Conservation (phyloP, 1,139 yeast species). For the Pichia sp. region DNA sequence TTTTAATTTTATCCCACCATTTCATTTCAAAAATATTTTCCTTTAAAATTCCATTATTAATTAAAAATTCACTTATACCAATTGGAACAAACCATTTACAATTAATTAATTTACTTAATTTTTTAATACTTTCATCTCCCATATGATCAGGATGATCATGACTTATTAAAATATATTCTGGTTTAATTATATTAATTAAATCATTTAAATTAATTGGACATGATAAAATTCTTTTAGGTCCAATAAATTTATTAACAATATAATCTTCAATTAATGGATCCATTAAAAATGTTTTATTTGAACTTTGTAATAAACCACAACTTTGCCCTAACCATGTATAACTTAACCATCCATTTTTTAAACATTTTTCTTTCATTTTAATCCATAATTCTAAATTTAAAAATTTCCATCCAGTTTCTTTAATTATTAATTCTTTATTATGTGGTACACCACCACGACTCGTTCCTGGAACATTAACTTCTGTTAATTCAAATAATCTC, state of each 20-base stretch:
- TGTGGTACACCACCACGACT: conserved; percentile 59
- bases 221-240: conserved; percentile 75
- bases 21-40: conserved; percentile 55
- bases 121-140: conserved; percentile 53
- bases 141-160: conserved; percentile 96
- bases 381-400: conserved; percentile 53
- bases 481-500: conserved; percentile 58
- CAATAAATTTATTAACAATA: conserved; percentile 55
- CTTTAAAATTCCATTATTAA: conserved; percentile 48
- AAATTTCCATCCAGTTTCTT: conserved; percentile 28
- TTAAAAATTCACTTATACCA: conserved; percentile 61
- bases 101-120: conserved; percentile 44
- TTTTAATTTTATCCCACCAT: conserved; percentile 71
- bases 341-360: conserved; percentile 32
- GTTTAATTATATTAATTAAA: conserved; percentile 44
- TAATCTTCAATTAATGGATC: conserved; percentile 79
- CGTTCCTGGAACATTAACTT: conserved; percentile 33
- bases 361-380: conserved; percentile 7
- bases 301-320: conserved; percentile 65
- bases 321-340: conserved; percentile 94
- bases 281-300: conserved; percentile 55
- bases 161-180: conserved; percentile 72
- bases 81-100: conserved; percentile 81
- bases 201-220: conserved; percentile 62
- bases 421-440: conserved; percentile 24